These are phyloP conservation scores for Ajuga chamaepitys DNA, from an alignment of 257 asterid genomes.

Conservation along the genomic window DNA sequence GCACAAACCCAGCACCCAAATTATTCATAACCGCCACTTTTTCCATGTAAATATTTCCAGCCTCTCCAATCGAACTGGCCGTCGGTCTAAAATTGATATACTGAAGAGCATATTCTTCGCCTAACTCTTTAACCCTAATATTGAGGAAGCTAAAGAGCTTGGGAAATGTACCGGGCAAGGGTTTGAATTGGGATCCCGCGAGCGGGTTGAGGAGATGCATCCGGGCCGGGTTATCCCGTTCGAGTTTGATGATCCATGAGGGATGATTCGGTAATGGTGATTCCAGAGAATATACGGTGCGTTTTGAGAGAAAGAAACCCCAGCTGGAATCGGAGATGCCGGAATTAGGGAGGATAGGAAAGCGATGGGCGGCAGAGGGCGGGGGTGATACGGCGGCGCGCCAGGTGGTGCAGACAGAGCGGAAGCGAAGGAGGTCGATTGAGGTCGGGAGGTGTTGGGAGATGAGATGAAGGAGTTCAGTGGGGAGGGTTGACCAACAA, in stretches of 20 bases:
- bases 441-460: constrained; percentile 45
- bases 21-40: constrained; percentile 53
- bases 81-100: constrained; percentile 57
- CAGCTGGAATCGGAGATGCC: constrained; percentile 63
- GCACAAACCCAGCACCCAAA: constrained; percentile 31
- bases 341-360: constrained; percentile 72
- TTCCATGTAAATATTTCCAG: constrained; percentile 75
- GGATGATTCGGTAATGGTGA: constrained; percentile 23
- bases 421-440: constrained; percentile 69
- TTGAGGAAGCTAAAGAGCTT: constrained; percentile 30
- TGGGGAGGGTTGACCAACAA: constrained; percentile 78
- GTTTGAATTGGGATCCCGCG: constrained; percentile 36
- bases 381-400: constrained; percentile 46
- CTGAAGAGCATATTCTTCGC: constrained; percentile 65
- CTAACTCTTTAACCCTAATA: constrained; percentile 47
- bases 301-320: constrained; percentile 70
- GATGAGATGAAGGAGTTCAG: constrained; percentile 56
- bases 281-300: constrained; percentile 42
- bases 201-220: constrained; percentile 61
- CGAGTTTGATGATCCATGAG: constrained; percentile 68
- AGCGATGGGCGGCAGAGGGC: constrained; percentile 35
- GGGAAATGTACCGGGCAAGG: constrained; percentile 55
- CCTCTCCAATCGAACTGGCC: constrained; percentile 68
- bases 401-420: constrained; percentile 79
- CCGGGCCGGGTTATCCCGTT: constrained; percentile 40